Base-by-base conservation (phyloP, 352 stramenopile species). In the Phytophthora cactorum region DNA sequence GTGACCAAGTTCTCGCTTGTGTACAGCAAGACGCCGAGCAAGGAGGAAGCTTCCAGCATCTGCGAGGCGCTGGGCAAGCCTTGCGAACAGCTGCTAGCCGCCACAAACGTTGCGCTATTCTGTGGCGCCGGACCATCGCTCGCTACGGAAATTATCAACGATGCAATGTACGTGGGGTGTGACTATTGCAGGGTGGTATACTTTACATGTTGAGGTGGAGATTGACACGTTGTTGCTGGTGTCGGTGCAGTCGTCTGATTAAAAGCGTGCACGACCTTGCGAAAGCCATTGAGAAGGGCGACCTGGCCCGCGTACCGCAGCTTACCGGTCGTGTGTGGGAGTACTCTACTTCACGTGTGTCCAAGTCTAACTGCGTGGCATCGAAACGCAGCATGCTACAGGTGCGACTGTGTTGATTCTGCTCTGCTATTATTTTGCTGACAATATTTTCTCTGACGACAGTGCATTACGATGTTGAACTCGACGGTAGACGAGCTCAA, bases 1-100 rank as follows among this genome's bases (percentile, higher is more conserved):
- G 84, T 95, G 63, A 96, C 88, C 75, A 96, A 96, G 74, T 93
- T 96, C 59, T 94, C 88, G 54, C 77, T 96, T 29, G 86, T 96
- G 66, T 92, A 89, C 54, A 89, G 77, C 72, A 93, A 92, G 53
- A 89, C 78, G 36, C 83, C 88, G 51, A 79, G 75, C 55, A 72
- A 90, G 52, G 70, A 81, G 43, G 86, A 95, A 67, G 82, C 75
- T 12, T 70, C 78, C 50, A 93, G 83, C 60, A 93, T 96, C 58
- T 96, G 88, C 62, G 51, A 91, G 51, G 82, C 86, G 41, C 78
- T 96, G 38, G 75, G 83, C 51, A 86, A 91, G 59, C 86, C 88
- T 0, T 95, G 86, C 57, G 81, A 93, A 65, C 83, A 96, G 60
- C 77, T 96, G 12, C 70, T 95, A 22, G 62, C 83, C 12, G 88